Percentiles rank a stretch among this genome's conserved stretches.
Evolutionary conservation across 805 yeast species (phyloP).

Genomic region (Monosporozyma siamensis): DNA sequence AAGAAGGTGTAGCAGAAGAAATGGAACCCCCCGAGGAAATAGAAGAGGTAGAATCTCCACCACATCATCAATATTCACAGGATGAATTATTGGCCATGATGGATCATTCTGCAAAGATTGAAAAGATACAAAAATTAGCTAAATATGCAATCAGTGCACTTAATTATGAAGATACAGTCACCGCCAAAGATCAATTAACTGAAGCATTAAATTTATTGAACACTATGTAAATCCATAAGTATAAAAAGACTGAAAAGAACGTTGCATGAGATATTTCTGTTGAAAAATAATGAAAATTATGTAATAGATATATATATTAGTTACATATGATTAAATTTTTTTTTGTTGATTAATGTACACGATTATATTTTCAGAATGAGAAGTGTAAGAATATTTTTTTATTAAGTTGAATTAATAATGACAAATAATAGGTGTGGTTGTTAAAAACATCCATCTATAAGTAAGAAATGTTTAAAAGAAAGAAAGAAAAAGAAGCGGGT

Average conservation of each 20-base stretch:
- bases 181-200: constrained; percentile 55
- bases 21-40: neutral
- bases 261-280: neutral
- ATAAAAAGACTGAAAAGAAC: no score
- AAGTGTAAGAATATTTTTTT: constrained; percentile 4
- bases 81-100: constrained; percentile 42
- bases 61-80: constrained; percentile 16
- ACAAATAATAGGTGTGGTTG: no score
- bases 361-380: neutral
- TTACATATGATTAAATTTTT: neutral
- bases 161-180: constrained; percentile 62
- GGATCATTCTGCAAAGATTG: constrained; percentile 45
- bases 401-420: constrained; percentile 8
- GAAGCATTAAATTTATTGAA: constrained; percentile 40
- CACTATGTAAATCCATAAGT: neutral
- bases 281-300: neutral
- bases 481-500: neutral
- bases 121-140: constrained; percentile 57
- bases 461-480: no score
- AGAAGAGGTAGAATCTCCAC: neutral
- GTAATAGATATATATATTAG: neutral
- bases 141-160: constrained; percentile 72
- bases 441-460: no score
- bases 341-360: neutral
- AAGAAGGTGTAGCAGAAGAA: constrained; percentile 1